Conservation (phyloP, 371 early-diverging fungal genomes). For the Rhizopus stolonifer region DNA sequence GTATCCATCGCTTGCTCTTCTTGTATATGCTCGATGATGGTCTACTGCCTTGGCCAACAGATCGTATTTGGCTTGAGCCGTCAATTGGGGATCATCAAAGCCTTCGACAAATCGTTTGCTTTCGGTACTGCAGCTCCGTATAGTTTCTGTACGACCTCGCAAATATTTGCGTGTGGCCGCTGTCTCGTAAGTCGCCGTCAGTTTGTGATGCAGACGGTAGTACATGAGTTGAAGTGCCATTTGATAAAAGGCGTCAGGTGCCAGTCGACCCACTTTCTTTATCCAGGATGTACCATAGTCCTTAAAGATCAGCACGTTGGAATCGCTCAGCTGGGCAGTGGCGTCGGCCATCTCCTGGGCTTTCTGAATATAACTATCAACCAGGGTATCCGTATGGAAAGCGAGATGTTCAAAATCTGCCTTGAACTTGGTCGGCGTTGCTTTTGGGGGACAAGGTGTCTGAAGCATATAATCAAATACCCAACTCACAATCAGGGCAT, state of each 20-base stretch:
- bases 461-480: conserved; percentile 60
- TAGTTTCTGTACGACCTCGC: conserved; percentile 88
- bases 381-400: conserved; percentile 53
- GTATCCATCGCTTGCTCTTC: conserved; percentile 68
- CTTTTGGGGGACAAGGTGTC: conserved; percentile 33
- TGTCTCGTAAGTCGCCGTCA: conserved; percentile 81
- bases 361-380: conserved; percentile 45
- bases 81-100: conserved; percentile 45
- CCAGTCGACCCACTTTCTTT: conserved; percentile 67
- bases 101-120: conserved; percentile 63
- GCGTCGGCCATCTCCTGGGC: conserved; percentile 56
- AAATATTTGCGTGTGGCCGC: conserved; percentile 76
- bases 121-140: conserved; percentile 69
- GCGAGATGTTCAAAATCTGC: conserved; percentile 34
- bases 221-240: conserved; percentile 85
- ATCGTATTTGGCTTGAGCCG: conserved; percentile 41
- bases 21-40: conserved; percentile 66
- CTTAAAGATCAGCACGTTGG: conserved; percentile 61
- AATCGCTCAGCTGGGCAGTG: conserved; percentile 62
- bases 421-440: neutral
- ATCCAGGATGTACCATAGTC: conserved; percentile 50
- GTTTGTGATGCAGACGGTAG: conserved; percentile 65
- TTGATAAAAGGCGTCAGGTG: conserved; percentile 89
- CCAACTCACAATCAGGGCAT: conserved; percentile 71
- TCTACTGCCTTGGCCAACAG: conserved; percentile 62